phyloP scores from a whole-genome alignment of 148 eudicot species.

The Tetragonia tetragonoides region DNA sequence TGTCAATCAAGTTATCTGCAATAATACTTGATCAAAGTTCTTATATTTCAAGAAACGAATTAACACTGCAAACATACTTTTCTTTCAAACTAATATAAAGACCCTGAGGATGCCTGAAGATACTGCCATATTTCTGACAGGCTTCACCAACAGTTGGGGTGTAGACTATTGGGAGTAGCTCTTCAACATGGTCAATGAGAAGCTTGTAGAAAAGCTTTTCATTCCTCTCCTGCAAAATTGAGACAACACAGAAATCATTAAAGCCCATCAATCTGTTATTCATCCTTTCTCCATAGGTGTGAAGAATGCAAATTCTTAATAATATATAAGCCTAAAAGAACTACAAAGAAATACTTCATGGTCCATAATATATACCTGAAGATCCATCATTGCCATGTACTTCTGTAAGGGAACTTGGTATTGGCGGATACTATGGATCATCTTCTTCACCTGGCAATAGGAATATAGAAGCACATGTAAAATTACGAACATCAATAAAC shows the following conservation, averaged over 20 bases:
- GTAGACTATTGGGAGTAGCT: slow-evolving; percentile 87
- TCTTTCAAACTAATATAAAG: slow-evolving; percentile 90
- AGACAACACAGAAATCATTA: slow-evolving; percentile 3
- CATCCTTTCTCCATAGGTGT: slow-evolving; percentile 4
- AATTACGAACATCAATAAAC: background rate
- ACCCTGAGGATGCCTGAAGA: slow-evolving; percentile 83
- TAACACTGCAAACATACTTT: slow-evolving; percentile 39
- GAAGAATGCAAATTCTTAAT: background rate
- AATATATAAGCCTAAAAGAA: background rate
- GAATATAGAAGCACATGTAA: background rate
- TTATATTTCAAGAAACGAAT: background rate
- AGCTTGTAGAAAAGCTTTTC: slow-evolving; percentile 79
- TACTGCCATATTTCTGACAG: slow-evolving; percentile 90
- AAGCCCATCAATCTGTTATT: background rate
- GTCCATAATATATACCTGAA: slow-evolving; percentile 54
- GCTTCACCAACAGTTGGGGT: slow-evolving; percentile 98
- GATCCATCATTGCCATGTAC: slow-evolving; percentile 99
- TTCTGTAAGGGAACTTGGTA: slow-evolving; percentile 88
- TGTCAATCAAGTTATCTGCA: background rate
- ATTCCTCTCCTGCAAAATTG: slow-evolving; percentile 58
- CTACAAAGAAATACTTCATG: background rate
- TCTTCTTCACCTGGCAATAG: slow-evolving; percentile 67
- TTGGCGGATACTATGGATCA: slow-evolving; percentile 83
- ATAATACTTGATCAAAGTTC: background rate
- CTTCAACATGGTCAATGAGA: slow-evolving; percentile 87